Evolutionary conservation across 306 rosid genomes (phyloP).

Genomic region (Gynostemma pentaphyllum): DNA sequence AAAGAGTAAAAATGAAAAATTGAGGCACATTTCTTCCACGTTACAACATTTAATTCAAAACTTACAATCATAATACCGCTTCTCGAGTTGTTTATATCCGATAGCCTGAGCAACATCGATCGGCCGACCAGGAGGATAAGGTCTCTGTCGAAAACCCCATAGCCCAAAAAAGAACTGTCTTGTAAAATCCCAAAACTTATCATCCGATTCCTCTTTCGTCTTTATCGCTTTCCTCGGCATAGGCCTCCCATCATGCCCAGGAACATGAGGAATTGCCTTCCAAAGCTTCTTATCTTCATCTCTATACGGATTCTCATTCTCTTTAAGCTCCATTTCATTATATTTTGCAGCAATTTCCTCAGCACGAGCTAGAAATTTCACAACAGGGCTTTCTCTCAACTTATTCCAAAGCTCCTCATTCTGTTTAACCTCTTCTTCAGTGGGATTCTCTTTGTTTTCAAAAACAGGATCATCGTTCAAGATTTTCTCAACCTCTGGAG

Average conservation of each 20-base stretch:
- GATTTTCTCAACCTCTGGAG: constrained; percentile 66
- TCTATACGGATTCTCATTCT: constrained; percentile 49
- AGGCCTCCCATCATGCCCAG: constrained; percentile 75
- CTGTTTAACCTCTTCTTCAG: constrained; percentile 43
- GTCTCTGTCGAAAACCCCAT: constrained; percentile 80
- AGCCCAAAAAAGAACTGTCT: constrained; percentile 74
- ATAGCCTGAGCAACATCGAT: constrained; percentile 81
- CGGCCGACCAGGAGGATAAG: constrained; percentile 78
- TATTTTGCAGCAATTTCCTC: constrained; percentile 43
- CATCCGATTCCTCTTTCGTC: constrained; percentile 28
- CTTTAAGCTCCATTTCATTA: constrained; percentile 48
- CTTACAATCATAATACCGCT: constrained; percentile 85
- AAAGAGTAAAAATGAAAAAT: not conserved
- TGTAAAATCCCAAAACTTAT: constrained; percentile 82
- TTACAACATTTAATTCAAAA: not conserved
- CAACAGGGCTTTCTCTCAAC: constrained; percentile 38
- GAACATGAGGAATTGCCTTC: constrained; percentile 51
- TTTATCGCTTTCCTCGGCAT: constrained; percentile 69
- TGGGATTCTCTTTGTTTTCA: constrained; percentile 49
- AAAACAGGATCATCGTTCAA: constrained; percentile 35
- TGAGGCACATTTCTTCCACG: not conserved
- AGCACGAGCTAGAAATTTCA: constrained; percentile 42
- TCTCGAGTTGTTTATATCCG: constrained; percentile 78
- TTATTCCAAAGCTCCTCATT: constrained; percentile 39
- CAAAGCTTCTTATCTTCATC: constrained; percentile 54